Conservation (phyloP, 2,329 filamentous ascomycete species). For the Rugonectria rugulosa region DNA sequence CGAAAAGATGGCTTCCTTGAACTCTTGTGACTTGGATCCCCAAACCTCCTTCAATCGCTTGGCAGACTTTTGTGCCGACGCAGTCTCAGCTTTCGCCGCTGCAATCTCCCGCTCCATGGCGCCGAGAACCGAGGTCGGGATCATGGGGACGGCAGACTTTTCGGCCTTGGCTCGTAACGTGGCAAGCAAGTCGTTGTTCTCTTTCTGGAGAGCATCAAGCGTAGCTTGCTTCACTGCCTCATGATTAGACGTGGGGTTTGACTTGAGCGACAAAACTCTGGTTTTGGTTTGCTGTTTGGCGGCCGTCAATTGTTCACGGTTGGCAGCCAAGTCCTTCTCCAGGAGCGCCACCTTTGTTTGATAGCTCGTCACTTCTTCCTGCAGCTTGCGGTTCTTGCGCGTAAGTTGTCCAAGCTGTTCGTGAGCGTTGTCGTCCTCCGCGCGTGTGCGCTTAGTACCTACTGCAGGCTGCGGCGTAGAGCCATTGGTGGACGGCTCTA, state of each 20-base stretch:
- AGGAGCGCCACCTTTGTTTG: slow-evolving; percentile 76
- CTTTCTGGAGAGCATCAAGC: slow-evolving; percentile 77
- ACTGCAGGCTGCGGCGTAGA: slow-evolving; percentile 49
- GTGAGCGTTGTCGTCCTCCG: slow-evolving; percentile 67
- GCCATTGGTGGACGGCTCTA: slow-evolving; percentile 56
- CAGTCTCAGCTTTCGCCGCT: slow-evolving; percentile 72
- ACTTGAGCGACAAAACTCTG: slow-evolving; percentile 83
- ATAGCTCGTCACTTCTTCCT: slow-evolving; percentile 75
- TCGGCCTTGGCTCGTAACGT: slow-evolving; percentile 64
- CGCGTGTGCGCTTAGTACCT: slow-evolving; percentile 70
- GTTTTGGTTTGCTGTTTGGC: slow-evolving; percentile 74
- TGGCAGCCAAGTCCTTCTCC: slow-evolving; percentile 77
- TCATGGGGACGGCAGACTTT: slow-evolving; percentile 61
- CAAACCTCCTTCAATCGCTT: slow-evolving; percentile 91
- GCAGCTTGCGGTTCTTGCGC: slow-evolving; percentile 87
- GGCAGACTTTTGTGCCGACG: slow-evolving; percentile 82
- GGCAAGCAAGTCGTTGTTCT: slow-evolving; percentile 83
- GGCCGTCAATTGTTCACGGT: slow-evolving; percentile 74
- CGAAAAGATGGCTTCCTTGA: slow-evolving; percentile 92
- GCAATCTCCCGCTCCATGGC: slow-evolving; percentile 78
- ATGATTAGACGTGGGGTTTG: slow-evolving; percentile 89
- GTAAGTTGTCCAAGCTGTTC: slow-evolving; percentile 82
- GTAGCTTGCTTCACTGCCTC: slow-evolving; percentile 86
- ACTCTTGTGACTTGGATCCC: slow-evolving; percentile 89
- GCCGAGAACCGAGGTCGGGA: slow-evolving; percentile 80